Base-by-base conservation (phyloP, 2,329 filamentous ascomycete genomes). In the Exophiala aquamarina region DNA sequence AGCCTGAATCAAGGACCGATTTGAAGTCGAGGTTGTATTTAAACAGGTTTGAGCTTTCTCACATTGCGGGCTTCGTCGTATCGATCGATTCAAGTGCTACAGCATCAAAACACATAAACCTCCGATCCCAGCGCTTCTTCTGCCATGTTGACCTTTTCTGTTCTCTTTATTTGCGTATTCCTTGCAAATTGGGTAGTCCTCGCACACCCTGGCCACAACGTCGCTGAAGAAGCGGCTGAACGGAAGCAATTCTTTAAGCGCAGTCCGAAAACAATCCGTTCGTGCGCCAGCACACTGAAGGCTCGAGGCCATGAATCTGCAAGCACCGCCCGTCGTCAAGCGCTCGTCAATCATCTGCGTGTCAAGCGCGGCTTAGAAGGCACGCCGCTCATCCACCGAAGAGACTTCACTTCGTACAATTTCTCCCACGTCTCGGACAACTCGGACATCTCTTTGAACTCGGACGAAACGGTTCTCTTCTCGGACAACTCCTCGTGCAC, bases 161-260 rank as follows among this genome's bases (percentile, higher is more conserved):
- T n/a, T 15, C 9, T 36, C 15, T 14, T 10, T 15, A 9, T 15
- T 37, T 13, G 37, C 28, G 7, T 58, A 23, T 56, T 59, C 37
- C 54, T 66, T 14, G 50, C 59, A 20, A 55, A 51, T 48, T n/a
- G n/a, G n/a, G 17, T 63, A 35, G 61, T 53, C 14, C 59, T 57
- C 15, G 72, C 72, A 15, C 73, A 80, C 49, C 75, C 75, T 1
- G 75, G 75, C 50, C 74, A 78, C 50, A 69, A 77, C 41, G 50
- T 74, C 31, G 63, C 63, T 34, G 63, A 74, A 9, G 77, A 80
- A 62, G 69, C 74, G 29, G 67, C 68, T 3, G 72, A 78, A 63
- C 74, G 76, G 29, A 71, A 72, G 20, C 63, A 69, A 0, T 78
- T 73, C 54, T 61, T 76, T 42, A 60, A 61, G 50, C 64, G 63